Percentiles rank a stretch among this genome's conserved stretches.
phyloP scores from a whole-genome alignment of 768 basidiomycete genomes.

The Russula brevipes region DNA sequence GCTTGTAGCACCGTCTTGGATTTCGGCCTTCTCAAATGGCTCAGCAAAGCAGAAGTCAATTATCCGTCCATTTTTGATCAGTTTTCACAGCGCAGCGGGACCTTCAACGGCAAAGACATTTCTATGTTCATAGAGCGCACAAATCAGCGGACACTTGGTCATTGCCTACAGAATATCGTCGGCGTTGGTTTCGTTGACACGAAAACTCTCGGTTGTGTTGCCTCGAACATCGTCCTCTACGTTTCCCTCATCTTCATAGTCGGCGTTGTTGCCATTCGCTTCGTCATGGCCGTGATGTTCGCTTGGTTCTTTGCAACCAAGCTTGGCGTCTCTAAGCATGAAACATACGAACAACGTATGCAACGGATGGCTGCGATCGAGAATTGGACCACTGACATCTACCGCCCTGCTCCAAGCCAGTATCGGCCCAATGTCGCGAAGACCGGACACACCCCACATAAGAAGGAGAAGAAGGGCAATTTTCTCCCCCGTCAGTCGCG shows the following conservation, averaged over 20 bases:
- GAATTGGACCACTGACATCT: constrained; percentile 94
- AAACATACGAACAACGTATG: constrained; percentile 91
- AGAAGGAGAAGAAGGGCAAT: constrained; percentile 48
- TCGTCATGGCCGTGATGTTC: constrained; percentile 95
- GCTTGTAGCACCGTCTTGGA: constrained; percentile 75
- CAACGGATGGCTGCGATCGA: constrained; percentile 87
- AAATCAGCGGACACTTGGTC: constrained; percentile 59
- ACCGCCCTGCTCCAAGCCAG: constrained; percentile 83
- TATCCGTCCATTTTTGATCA: constrained; percentile 82
- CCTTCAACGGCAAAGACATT: constrained; percentile 78
- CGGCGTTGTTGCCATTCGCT: constrained; percentile 92
- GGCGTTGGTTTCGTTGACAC: constrained; percentile 94
- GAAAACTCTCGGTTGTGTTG: constrained; percentile 91
- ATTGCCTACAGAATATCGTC: constrained; percentile 81
- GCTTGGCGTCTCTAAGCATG: constrained; percentile 87
- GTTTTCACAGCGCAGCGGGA: constrained; percentile 61
- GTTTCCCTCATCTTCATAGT: constrained; percentile 95
- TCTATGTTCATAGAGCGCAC: constrained; percentile 80
- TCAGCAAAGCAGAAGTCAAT: constrained; percentile 70
- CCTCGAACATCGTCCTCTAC: constrained; percentile 90
- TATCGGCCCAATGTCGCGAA: constrained; percentile 87
- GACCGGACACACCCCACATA: constrained; percentile 47
- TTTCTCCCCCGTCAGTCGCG: constrained; percentile 66
- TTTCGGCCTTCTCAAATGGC: constrained; percentile 78
- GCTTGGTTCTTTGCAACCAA: constrained; percentile 98